Base-by-base conservation (phyloP, 208 protist genomes). In the Acanthamoeba healyi region DNA sequence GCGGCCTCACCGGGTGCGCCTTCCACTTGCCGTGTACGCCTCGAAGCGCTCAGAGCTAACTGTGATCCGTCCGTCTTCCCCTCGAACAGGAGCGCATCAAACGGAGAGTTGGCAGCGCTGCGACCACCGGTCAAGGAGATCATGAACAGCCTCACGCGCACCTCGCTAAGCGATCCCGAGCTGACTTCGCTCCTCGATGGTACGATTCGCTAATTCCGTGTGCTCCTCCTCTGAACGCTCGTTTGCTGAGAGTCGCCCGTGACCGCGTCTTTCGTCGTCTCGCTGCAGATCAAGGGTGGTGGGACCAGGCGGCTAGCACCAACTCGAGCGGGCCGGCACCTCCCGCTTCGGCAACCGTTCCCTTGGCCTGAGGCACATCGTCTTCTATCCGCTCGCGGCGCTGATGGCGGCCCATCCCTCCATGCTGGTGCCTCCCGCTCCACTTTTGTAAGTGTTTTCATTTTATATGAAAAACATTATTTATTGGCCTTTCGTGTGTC, bases 121-220 rank as follows among this genome's bases (percentile, higher is more conserved):
- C 70, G 70, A 81, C 70, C 70, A 81, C 70, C 70, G 24, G 40
- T 81, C 6, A 40, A 44, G 32, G 70, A 81, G 40, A 81, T 81
- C 40, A 46, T 81, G 40, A 81, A 44, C 70, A 38, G 70, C 32
- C 70, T 81, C 70, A 81, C 70, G 4, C 70, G 70, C 15, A 81
- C 70, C 38, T 81, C 70, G 24, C 38, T 81, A 10, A 81, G n/a
- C 17, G 70, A 81, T 29, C 22, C 70, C 38, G 70, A 81, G 19
- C 38, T 81, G 38, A 44, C 36, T 4, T 38, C 29, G 36, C 70
- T 49, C 19, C 70, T 81, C 15, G 24, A 44, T 22, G 70, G 70
- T 81, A 81, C 70, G 15, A 7, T 26, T 29, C 15, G 22, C 36
- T 34, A 17, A 26, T 49, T 81, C n/a, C n/a, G n/a, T n/a, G n/a